Percentiles rank a stretch among this genome's conserved stretches.
Conservation (phyloP, 2,329 filamentous ascomycete species). For the Corinectria fuckeliana region DNA sequence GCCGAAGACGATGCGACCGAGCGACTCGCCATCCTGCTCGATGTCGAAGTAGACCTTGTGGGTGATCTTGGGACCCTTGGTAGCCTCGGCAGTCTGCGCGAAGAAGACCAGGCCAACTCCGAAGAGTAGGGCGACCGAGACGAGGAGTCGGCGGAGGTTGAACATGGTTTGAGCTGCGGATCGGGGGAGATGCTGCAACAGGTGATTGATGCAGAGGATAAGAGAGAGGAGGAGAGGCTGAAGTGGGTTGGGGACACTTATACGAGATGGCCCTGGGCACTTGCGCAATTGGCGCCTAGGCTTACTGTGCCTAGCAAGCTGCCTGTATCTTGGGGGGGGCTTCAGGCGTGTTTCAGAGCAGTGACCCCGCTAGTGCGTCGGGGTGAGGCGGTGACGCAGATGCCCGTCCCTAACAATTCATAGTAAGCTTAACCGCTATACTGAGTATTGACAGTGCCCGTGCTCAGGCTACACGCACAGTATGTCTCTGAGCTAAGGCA, state of each 20-base stretch:
- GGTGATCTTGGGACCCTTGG: slow-evolving; percentile 93
- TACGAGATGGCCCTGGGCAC: slow-evolving; percentile 28
- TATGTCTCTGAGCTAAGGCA: not conserved
- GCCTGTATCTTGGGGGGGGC: slow-evolving; percentile 17
- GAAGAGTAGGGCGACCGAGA: slow-evolving; percentile 73
- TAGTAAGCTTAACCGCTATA: too few species aligned
- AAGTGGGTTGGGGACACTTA: slow-evolving; percentile 35
- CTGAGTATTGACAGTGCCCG: not conserved
- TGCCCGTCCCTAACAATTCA: too few species aligned
- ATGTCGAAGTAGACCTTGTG: slow-evolving; percentile 94
- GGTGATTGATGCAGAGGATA: slow-evolving; percentile 23
- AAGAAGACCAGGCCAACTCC: slow-evolving; percentile 78
- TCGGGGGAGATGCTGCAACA: slow-evolving; percentile 16
- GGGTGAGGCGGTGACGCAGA: slow-evolving; percentile 11
- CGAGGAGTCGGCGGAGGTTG: slow-evolving; percentile 72
- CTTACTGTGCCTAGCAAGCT: slow-evolving; percentile 13
- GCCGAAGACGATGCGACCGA: slow-evolving; percentile 80
- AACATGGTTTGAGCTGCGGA: slow-evolving; percentile 68
- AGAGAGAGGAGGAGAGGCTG: slow-evolving; percentile 14
- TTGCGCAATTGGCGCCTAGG: slow-evolving; percentile 29
- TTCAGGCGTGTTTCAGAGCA: slow-evolving; percentile 36
- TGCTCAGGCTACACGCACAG: not conserved
- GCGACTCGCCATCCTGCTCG: slow-evolving; percentile 72
- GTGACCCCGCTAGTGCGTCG: slow-evolving; percentile 12
- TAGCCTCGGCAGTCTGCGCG: slow-evolving; percentile 74